Percentiles rank a stretch among this genome's conserved stretches.
These are phyloP conservation scores for Debaryomyces hansenii DNA, from an alignment of 805 yeast genomes.

Conservation along the genomic window DNA sequence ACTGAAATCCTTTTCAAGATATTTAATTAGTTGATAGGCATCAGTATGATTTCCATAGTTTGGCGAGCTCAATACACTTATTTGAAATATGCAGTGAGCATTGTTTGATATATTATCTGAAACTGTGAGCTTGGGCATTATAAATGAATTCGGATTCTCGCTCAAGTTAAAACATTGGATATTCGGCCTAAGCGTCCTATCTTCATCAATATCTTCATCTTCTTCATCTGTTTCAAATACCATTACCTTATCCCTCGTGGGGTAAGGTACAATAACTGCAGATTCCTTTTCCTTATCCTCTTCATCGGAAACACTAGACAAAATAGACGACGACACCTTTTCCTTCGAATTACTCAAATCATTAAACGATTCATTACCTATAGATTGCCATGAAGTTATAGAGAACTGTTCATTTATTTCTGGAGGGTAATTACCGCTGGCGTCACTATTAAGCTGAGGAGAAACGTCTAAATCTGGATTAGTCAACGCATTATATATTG, in stretches of 20 bases:
- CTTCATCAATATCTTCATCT: conserved; percentile 18
- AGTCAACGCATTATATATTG: conserved; percentile 36
- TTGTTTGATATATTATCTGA: conserved; percentile 12
- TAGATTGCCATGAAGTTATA: conserved; percentile 31
- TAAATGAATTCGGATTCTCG: conserved; percentile 22
- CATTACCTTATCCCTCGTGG: conserved; percentile 25
- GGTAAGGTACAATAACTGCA: conserved; percentile 21
- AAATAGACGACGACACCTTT: conserved; percentile 12
- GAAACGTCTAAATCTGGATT: conserved; percentile 40
- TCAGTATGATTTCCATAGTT: conserved; percentile 14
- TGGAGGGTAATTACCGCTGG: neutral
- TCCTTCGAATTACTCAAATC: conserved; percentile 10
- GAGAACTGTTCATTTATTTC: conserved; percentile 13
- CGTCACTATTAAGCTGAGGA: conserved; percentile 1
- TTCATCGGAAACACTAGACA: conserved; percentile 29
- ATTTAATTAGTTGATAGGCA: conserved; percentile 17
- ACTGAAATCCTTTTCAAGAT: conserved; percentile 13
- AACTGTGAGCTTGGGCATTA: conserved; percentile 38
- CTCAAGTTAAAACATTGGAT: neutral
- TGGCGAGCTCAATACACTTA: conserved; percentile 23
- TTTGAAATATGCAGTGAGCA: conserved; percentile 11
- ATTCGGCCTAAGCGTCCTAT: conserved; percentile 2
- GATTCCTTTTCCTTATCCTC: conserved; percentile 17
- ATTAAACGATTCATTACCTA: conserved; percentile 20
- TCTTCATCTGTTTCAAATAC: conserved; percentile 45